Evolutionary conservation across 441 rosid species (phyloP).

Genomic region (Syzygium malaccense): DNA sequence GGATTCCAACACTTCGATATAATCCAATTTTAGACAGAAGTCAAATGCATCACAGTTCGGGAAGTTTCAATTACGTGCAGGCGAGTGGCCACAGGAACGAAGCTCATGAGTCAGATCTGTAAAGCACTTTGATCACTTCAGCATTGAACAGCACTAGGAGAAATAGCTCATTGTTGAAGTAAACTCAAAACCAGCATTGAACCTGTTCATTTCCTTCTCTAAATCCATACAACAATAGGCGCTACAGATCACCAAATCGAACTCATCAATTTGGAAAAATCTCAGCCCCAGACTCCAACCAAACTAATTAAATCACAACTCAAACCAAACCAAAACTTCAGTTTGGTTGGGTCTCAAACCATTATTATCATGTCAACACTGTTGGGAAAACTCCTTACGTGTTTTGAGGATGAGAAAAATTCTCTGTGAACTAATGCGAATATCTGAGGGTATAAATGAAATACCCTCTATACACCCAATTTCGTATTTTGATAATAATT

Average conservation of each 20-base stretch:
- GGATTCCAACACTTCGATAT: neutral
- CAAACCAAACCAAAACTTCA: neutral
- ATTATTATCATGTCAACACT: neutral
- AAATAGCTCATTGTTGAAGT: neutral
- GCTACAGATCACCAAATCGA: neutral
- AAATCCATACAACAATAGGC: neutral
- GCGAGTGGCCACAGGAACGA: neutral
- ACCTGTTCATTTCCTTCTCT: neutral
- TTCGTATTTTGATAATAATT: no score
- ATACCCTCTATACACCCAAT: no score
- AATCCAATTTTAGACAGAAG: neutral
- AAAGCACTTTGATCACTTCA: neutral
- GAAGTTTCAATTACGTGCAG: neutral
- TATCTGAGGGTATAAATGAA: no score
- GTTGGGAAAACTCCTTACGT: neutral
- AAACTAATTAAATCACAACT: neutral
- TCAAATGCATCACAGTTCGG: neutral
- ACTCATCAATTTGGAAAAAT: neutral
- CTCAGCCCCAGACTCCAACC: neutral
- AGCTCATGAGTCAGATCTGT: neutral
- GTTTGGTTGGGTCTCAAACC: neutral
- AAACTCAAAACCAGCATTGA: neutral
- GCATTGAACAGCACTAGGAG: neutral
- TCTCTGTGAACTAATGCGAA: no score
- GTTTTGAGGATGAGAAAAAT: no score